Percentiles rank a stretch among this genome's conserved stretches.
Evolutionary conservation across 768 basidiomycete species (phyloP).

Genomic region (Tulasnella sp.): DNA sequence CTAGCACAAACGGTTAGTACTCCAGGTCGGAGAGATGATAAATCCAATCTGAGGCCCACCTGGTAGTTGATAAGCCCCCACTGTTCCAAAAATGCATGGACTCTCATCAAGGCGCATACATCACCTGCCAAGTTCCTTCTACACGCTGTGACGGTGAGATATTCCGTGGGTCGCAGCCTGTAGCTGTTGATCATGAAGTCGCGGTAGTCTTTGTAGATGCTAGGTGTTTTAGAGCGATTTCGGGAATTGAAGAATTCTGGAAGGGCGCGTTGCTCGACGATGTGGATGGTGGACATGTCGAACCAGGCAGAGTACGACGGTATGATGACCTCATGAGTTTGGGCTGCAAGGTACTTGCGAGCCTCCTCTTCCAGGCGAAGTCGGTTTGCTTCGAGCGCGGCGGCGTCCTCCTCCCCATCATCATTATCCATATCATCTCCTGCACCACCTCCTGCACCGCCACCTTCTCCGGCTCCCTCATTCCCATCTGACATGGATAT

Average conservation of each 20-base stretch:
- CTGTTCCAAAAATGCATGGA: constrained; percentile 96
- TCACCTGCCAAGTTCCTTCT: constrained; percentile 93
- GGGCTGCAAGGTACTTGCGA: constrained; percentile 88
- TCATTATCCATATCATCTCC: constrained; percentile 67
- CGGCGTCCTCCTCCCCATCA: constrained; percentile 71
- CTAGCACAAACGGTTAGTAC: constrained; percentile 33
- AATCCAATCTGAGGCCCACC: constrained; percentile 36
- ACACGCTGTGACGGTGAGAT: constrained; percentile 95
- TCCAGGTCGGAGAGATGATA: neutral
- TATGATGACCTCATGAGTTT: constrained; percentile 94
- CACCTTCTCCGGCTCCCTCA: constrained; percentile 2
- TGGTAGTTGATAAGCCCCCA: constrained; percentile 99
- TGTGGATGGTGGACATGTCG: constrained; percentile 86
- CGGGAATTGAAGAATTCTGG: constrained; percentile 98
- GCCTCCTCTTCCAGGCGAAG: constrained; percentile 75
- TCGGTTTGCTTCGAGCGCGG: constrained; percentile 70
- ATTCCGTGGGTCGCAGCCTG: constrained; percentile 84
- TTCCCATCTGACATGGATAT: constrained; percentile 1
- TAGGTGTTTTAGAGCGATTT: constrained; percentile 89
- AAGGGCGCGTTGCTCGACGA: constrained; percentile 81
- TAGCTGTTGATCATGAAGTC: constrained; percentile 99
- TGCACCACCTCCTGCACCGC: constrained; percentile 40
- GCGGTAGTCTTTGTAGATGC: constrained; percentile 97
- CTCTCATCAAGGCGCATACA: constrained; percentile 97
- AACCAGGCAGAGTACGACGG: constrained; percentile 99